A percentile compares a stretch with the other conserved stretches of the same genome.
Evolutionary conservation across 176 grass and related monocot genomes (phyloP).

Genomic region (Leersia perrieri): DNA sequence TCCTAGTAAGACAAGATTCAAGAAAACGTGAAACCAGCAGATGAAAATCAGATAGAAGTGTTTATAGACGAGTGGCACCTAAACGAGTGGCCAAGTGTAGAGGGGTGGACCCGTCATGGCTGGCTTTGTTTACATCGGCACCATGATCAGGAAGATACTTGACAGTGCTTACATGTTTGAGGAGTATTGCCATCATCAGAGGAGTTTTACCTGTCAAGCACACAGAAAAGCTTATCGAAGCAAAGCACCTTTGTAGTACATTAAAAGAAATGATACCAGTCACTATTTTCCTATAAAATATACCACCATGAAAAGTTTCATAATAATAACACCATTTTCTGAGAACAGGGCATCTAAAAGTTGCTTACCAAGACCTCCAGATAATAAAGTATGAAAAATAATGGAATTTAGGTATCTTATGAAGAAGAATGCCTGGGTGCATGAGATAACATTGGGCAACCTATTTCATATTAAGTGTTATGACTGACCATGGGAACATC

Average conservation of each 20-base stretch:
- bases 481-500: too few species aligned
- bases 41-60: neutral
- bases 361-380: too few species aligned
- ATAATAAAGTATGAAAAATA: too few species aligned
- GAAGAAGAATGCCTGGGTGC: too few species aligned
- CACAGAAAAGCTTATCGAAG: neutral
- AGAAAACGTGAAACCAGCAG: neutral
- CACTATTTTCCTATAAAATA: neutral
- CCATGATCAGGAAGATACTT: conserved; percentile 39
- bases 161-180: neutral
- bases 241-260: neutral
- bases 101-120: conserved; percentile 22
- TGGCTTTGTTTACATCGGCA: conserved; percentile 12
- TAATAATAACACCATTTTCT: too few species aligned
- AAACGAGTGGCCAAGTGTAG: neutral
- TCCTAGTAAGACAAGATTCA: neutral
- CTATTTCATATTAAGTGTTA: too few species aligned
- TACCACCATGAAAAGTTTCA: neutral
- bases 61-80: conserved; percentile 13
- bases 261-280: neutral
- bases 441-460: too few species aligned
- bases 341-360: too few species aligned
- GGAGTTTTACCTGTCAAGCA: conserved; percentile 32
- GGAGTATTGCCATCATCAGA: conserved; percentile 2
- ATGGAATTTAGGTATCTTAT: too few species aligned